Percentiles rank a stretch among this genome's conserved stretches.
Evolutionary conservation across 1,284 basidiomycete genomes (phyloP).

Genomic region (Garcileccinum viscosum): DNA sequence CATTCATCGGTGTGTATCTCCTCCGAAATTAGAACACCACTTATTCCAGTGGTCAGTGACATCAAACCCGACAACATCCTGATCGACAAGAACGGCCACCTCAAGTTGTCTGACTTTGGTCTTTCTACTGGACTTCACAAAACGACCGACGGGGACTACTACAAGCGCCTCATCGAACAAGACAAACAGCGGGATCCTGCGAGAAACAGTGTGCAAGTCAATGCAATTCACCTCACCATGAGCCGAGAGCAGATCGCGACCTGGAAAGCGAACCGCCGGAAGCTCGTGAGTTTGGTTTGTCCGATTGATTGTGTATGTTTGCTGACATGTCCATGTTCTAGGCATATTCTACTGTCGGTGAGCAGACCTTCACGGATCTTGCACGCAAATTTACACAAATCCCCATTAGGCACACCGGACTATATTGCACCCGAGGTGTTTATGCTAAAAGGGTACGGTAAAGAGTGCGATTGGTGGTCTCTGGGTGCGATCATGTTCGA

Average conservation of each 20-base stretch:
- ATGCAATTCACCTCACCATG: constrained; percentile 94
- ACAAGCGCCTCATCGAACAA: constrained; percentile 84
- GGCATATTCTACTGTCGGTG: constrained; percentile 98
- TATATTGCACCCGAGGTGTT: constrained; percentile 99
- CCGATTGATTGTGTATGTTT: neutral
- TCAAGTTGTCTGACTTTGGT: constrained; percentile 98
- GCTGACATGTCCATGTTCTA: constrained; percentile 39
- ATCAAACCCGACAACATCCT: constrained; percentile 99
- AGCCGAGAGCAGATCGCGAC: constrained; percentile 95
- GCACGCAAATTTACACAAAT: constrained; percentile 6
- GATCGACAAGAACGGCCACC: constrained; percentile 95
- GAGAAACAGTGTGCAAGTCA: constrained; percentile 94
- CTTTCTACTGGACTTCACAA: constrained; percentile 98
- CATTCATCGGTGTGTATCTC: constrained; percentile 84
- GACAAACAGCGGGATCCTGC: constrained; percentile 64
- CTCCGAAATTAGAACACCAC: neutral
- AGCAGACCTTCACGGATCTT: constrained; percentile 12
- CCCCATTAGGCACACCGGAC: constrained; percentile 43
- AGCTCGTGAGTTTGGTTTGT: constrained; percentile 67
- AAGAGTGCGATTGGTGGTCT: constrained; percentile 99
- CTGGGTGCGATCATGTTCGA: constrained; percentile 98
- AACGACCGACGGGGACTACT: constrained; percentile 93
- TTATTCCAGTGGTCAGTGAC: constrained; percentile 62
- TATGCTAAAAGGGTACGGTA: constrained; percentile 95
- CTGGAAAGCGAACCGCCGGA: constrained; percentile 98